Base-by-base conservation (phyloP, 2,329 filamentous ascomycete species). In the Colletotrichum sp. region DNA sequence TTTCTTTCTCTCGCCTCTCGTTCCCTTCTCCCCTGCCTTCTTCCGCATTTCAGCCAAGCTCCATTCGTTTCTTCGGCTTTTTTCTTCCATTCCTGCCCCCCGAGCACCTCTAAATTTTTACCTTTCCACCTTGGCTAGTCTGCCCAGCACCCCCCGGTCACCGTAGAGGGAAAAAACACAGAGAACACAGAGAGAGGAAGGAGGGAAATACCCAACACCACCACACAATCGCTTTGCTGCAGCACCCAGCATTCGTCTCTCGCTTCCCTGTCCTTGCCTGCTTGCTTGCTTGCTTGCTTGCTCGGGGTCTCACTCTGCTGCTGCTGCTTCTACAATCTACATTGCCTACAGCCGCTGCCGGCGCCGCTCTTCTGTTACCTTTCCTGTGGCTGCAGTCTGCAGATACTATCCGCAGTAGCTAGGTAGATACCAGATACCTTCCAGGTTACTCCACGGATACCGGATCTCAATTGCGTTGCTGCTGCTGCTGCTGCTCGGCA, bases 181-280 rank as follows among this genome's bases (percentile, higher is more conserved):
- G 44, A 48, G 44, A 48, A 48, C 44, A 48, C 44, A 22, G n/a
- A 48, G 44, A 48, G 44, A 48, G 44, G n/a, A 48, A 55, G 34
- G 39, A 52, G 28, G 28, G 44, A 69, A 68, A 68, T 60, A 28
- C 32, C 11, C 63, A 72, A 34, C 44, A 72, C 60, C 61, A 63
- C 65, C 66, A 68, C 34, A 72, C 61, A 72, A 67, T 44, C 72
- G 61, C 72, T 72, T 72, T 55, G 61, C 72, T 72, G 72, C 69
- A 68, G 68, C 61, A 32, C 11, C 44, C 44, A 52, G 28, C 55
- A 32, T 32, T 60, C 71, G 15, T 68, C 73, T 64, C 69, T 75
- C 70, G 70, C 67, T 61, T 48, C 59, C 73, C 22, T 55, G 59
- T 59, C 73, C 70, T 75, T 73, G 73, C 57, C 68, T 65, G 30